Evolutionary conservation across 345 rosid species (phyloP), one percentile per base, ranked within the genome.

Genomic region (Melaleuca quinquenervia): DNA sequence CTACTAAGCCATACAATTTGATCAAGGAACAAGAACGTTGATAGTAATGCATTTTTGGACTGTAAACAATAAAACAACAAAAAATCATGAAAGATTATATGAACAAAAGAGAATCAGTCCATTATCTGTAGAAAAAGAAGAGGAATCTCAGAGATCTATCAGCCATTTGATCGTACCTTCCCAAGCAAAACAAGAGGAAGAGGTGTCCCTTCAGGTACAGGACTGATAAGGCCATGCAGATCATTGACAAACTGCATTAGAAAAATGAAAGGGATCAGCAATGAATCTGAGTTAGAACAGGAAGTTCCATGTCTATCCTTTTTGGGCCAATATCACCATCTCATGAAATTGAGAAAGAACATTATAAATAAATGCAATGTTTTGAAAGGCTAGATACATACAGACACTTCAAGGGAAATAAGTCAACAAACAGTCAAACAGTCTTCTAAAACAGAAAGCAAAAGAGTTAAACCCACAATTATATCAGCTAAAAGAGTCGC

Each of bases 1-100:
- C 99, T 93, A 85, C 95, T 92, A 87, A 98, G 98, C 99, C 99
- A 98, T 74, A 96, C 98, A 62, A 98, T 82, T 95, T 98, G 99
- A 93, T 98, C 99, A 74, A 98, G 98, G 87, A 98, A 98, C 89
- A 95, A 91, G 95, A 95, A 98, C 56, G 96, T 93, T 48, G 97
- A 95, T 87, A 94, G 82, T 58, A 96, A 84, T 0, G 99, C 99
- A 93, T 98, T 94, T 88, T 96, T 96, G 14, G 98, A 96, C 99
- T 98, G 96, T 84, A 91, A 84, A 76, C 44, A 41, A 54, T 48
- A 83, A 86, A 70, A 3, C 22, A 44, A 89, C 75, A 48, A 82
- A 84, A 86, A 83, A 52, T 53, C 52, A 53, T 24, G 56, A 49
- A 76, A 84, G 56, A 86, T 14, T 51, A 26, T 50, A 62, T 54